Evolutionary conservation across 2,329 filamentous ascomycete genomes (phyloP).

Genomic region (Colletotrichum higginsianum): DNA sequence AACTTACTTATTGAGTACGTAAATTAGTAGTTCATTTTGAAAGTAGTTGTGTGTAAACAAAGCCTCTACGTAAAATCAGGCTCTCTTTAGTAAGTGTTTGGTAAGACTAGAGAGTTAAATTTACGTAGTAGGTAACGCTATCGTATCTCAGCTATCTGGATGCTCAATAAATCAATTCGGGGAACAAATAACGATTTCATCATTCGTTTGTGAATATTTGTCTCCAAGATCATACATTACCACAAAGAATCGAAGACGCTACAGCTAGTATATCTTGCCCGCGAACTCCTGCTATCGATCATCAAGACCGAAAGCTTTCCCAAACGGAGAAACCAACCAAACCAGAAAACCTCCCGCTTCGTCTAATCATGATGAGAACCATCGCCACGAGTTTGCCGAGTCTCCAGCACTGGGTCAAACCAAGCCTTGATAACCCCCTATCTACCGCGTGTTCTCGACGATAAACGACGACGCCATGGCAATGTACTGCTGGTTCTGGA

Average conservation of each 20-base stretch:
- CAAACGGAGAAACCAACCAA: not conserved
- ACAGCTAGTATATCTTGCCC: conserved; percentile 13
- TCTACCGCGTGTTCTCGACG: conserved; percentile 19
- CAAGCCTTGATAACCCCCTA: not conserved
- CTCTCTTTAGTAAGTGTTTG: too few species aligned
- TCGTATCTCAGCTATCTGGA: too few species aligned
- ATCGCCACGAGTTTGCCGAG: not conserved
- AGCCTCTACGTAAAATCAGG: accelerated
- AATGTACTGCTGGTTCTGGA: conserved; percentile 31
- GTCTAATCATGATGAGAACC: not conserved
- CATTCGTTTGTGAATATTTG: not conserved
- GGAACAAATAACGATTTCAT: not conserved
- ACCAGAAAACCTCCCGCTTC: not conserved
- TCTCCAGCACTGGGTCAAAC: conserved; percentile 26
- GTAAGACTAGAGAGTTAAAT: too few species aligned
- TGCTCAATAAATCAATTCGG: too few species aligned
- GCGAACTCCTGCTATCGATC: conserved; percentile 29
- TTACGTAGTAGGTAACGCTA: too few species aligned
- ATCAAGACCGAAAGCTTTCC: conserved; percentile 33
- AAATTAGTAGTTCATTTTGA: too few species aligned
- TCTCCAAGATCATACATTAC: not conserved
- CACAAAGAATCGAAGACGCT: not conserved
- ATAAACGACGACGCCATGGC: conserved; percentile 20
- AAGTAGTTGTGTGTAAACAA: accelerated
- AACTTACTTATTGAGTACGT: too few species aligned